Evolutionary conservation across 768 basidiomycete genomes (phyloP), one percentile per base, ranked within the genome.

Genomic region (Suillus weaverae): DNA sequence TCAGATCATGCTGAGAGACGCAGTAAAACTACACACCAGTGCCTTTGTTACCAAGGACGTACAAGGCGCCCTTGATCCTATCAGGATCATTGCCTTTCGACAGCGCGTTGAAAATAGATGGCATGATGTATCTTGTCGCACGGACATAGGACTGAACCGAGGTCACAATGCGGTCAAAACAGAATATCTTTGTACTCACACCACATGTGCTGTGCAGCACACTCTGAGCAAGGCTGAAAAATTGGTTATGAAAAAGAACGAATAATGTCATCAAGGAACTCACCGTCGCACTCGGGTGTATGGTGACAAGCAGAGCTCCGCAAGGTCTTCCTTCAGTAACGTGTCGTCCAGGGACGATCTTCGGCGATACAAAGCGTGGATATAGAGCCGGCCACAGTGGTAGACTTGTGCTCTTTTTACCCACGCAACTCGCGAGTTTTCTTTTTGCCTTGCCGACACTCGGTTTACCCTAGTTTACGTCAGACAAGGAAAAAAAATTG

Each of bases 41-140:
- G 36, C 85, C 88, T 75, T 90, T 91, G 70, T 89, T 88, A 79
- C 87, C 87, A 11, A 93, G 76, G 22, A 92, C 81, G 73, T 95
- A 95, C 46, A 97, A 80, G 20, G 94, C 94, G 9, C 97, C 97
- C 78, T 99, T 99, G 88, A 97, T 96, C 32, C 90, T 84, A 76
- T 99, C 95, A 11, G 94, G 91, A 71, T 96, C 94, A 64, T 85
- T 88, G 7, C 91, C 94, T 70, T 87, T 89, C 62, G 77, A 76
- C 57, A 93, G 76, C 5, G 89, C 86, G 64, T 83, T 80, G 70
- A 89, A 87, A 54, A 91, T 75, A 26, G 78, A 75, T 6, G 90
- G 88, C 35, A 91, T 79, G 51, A 84, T 81, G 66, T 85, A 84
- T 70, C 86, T 83, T 35, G 89, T 91, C 7, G 91, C 90, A 63